A percentile compares a stretch with the other conserved stretches of the same genome.
phyloP scores from a whole-genome alignment of 768 basidiomycete genomes.

The Sarcomyxa edulis region DNA sequence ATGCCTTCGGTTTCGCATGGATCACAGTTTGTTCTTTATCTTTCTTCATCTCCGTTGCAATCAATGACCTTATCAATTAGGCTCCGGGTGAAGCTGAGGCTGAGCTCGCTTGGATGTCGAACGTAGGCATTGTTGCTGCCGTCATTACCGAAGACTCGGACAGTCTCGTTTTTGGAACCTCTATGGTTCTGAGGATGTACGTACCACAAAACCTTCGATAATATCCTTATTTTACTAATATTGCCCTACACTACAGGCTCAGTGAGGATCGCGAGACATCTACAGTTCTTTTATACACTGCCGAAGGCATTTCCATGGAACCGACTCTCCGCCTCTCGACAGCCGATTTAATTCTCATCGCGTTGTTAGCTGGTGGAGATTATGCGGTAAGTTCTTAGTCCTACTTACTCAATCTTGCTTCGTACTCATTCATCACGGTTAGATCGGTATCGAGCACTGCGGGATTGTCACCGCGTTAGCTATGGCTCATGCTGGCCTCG shows the following conservation, averaged over 20 bases:
- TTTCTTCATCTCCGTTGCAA: background rate
- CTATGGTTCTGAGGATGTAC: conserved; percentile 34
- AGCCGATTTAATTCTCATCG: background rate
- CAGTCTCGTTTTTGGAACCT: conserved; percentile 41
- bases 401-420: too few relatives aligned
- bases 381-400: too few relatives aligned
- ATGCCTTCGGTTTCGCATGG: conserved; percentile 38
- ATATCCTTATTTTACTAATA: conserved; percentile 24
- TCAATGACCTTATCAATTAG: conserved; percentile 9
- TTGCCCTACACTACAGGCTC: conserved; percentile 10
- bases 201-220: background rate
- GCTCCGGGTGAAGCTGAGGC: conserved; percentile 58
- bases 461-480: background rate
- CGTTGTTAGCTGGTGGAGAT: background rate
- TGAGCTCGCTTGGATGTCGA: conserved; percentile 42
- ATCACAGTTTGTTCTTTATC: conserved; percentile 11
- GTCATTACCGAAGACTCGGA: conserved; percentile 48
- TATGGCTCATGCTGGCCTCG: conserved; percentile 19
- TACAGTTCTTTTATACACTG: too few relatives aligned
- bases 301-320: conserved; percentile 13
- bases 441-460: conserved; percentile 17
- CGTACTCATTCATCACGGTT: too few relatives aligned
- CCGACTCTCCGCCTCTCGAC: background rate
- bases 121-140: conserved; percentile 36
- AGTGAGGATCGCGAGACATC: conserved; percentile 9